Base-by-base conservation (phyloP, 1,284 basidiomycete genomes). In the Leccinum subspadiceum region DNA sequence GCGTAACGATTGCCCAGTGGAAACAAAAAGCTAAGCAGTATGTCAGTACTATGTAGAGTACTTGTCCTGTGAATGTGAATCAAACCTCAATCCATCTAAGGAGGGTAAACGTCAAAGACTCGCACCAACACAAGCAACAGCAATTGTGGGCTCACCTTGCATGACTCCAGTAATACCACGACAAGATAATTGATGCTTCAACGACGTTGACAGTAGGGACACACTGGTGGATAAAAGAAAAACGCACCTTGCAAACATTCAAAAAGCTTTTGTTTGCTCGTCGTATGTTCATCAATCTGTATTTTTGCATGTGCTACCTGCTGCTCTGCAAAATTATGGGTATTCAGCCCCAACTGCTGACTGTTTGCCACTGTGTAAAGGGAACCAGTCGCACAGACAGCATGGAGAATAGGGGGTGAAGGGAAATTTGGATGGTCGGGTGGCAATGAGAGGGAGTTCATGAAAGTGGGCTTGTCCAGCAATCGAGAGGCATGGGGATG, bases 341-440 rank as follows among this genome's bases (percentile, higher is more conserved):
- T 20, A 50, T 35, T 44, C 37, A 31, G 37, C 31, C 46, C 57
- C 13, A 53, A 33, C 26, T 63, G 58, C 20, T 60, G 60, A 50
- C 79, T 83, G 37, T 78, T 79, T 17, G 85, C 81, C 2, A 81
- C 81, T 2, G 84, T 87, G 64, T 88, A 90, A 37, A 86, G 75
- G 63, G 85, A 86, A 24, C 87, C 86, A 44, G 88, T 79, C 9
- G 89, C 89, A 72, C 89, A 90, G 54, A 93, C 87, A 5, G 87
- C 86, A 70, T 93, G 91, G 3, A 93, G 77, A 26, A 92, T 71
- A 4, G 85, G 80, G 2, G 79, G 66, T 24, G 81, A 80, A 5
- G 91, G 91, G 66, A 92, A 93, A 58, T 84, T 82, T 1, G 84
- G 80, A 66, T 91, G 87, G n/a, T 77, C 82, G 0, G 86, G 85